phyloP scores from a whole-genome alignment of 2,329 filamentous ascomycete species.

The Fusarium fujikuroi region DNA sequence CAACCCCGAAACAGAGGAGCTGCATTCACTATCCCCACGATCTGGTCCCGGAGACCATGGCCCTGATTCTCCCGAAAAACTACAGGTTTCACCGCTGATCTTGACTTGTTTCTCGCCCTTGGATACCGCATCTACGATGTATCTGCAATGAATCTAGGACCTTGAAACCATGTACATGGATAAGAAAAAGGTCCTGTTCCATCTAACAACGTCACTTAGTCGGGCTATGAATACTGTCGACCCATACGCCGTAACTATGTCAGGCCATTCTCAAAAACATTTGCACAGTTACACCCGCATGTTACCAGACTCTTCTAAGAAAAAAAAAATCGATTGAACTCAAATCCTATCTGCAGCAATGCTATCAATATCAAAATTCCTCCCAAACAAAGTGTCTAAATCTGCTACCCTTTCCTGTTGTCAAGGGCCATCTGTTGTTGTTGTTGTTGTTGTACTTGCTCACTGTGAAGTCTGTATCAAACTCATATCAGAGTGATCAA shows the following conservation, averaged over 20 bases:
- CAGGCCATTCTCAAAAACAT: not conserved
- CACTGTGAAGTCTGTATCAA: constrained; percentile 32
- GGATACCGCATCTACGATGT: not conserved
- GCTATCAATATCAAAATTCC: constrained; percentile 22
- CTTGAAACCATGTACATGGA: not conserved
- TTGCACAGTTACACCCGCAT: not conserved
- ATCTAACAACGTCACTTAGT: not conserved
- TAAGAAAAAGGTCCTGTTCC: not conserved
- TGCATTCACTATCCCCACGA: constrained; percentile 6
- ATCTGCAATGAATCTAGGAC: not conserved
- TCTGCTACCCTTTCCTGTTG: constrained; percentile 46
- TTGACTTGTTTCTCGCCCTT: not conserved
- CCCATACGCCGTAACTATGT: not conserved
- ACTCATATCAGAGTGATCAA: constrained; percentile 27
- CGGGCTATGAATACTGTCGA: not conserved
- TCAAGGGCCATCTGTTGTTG: constrained; percentile 37
- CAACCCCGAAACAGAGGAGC: not conserved
- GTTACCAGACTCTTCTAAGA: not conserved
- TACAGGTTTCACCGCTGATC: constrained; percentile 39
- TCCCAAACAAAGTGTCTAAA: constrained; percentile 38
- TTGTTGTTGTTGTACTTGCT: constrained; percentile 9
- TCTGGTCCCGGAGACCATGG: constrained; percentile 5
- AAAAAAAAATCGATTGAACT: constrained; percentile 6
- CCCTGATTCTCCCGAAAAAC: constrained; percentile 41
- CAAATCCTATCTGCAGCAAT: not conserved